Evolutionary conservation across 2,329 filamentous ascomycete genomes (phyloP).

Genomic region (Pseudopyricularia cyperi): DNA sequence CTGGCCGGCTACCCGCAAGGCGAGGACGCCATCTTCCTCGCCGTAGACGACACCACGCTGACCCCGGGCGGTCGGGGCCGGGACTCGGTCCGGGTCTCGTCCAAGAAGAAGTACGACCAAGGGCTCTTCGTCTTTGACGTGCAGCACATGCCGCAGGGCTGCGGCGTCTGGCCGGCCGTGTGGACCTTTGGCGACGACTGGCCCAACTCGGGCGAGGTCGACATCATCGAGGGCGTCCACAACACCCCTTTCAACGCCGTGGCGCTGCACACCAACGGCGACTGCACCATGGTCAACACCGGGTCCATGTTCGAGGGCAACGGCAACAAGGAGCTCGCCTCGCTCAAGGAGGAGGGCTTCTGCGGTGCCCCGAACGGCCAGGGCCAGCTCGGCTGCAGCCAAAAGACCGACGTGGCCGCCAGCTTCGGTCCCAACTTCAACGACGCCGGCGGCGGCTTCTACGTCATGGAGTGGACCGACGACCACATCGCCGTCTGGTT

Average conservation of each 20-base stretch:
- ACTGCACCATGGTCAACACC: conserved; percentile 40
- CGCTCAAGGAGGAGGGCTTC: conserved; percentile 3
- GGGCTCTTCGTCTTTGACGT: conserved; percentile 65
- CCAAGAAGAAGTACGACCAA: conserved; percentile 51
- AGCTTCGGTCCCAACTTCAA: conserved; percentile 63
- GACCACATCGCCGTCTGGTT: conserved; percentile 66
- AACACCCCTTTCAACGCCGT: conserved; percentile 42
- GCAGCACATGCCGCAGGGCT: conserved; percentile 62
- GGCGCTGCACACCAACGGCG: conserved; percentile 52
- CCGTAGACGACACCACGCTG: conserved; percentile 49
- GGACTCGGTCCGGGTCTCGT: conserved; percentile 55
- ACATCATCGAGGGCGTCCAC: conserved; percentile 71
- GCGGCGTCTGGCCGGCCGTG: conserved; percentile 67
- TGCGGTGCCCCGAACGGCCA: conserved; percentile 5
- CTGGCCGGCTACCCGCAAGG: conserved; percentile 44
- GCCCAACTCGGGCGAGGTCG: conserved; percentile 62
- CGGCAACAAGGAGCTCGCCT: neutral
- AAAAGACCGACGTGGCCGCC: conserved; percentile 29
- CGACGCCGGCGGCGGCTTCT: conserved; percentile 52
- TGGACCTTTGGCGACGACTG: conserved; percentile 53
- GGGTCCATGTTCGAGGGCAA: conserved; percentile 18
- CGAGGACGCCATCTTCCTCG: conserved; percentile 44
- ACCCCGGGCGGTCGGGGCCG: conserved; percentile 44
- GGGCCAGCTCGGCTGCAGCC: conserved; percentile 46
- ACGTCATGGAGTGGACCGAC: conserved; percentile 65